Evolutionary conservation across 116 monocot genomes (phyloP), one percentile per base, ranked within the genome.

Genomic region (Phalaenopsis hybrid): DNA sequence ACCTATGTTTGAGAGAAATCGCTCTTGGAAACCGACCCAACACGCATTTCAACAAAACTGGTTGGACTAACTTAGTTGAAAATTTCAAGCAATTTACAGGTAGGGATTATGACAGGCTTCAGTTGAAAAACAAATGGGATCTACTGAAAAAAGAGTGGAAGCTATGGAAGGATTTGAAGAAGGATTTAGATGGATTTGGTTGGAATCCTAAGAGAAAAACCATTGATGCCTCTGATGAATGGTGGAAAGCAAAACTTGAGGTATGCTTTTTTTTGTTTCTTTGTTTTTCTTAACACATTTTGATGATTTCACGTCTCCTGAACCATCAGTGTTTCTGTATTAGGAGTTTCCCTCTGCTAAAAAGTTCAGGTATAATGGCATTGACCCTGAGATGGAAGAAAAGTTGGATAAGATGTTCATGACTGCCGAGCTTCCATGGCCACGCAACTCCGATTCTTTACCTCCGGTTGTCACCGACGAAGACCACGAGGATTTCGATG

Each of bases 121-220:
- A 78, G 20, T 78, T 78, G 78, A 78, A 78, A 33, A 78, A 78
- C 31, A 78, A 78, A 55, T 78, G 78, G 78, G 78, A 78, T 78
- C 55, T 13, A 28, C 31, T 78, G 15, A 78, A 78, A 31, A 57
- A 57, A 55, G 78, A 78, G 15, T 78, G 78, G 78, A 78, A 78
- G 51, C n/a, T 78, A 33, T 78, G 78, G 78, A 78, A 78, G 78
- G 55, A 78, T 11, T 78, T 78, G 52, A 78, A 78, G 52, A 57
- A 57, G 34, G 57, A 17, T 52, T 52, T 3, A 4, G 16, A 13
- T 31, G 78, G 57, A 20, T 57, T 34, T 55, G 78, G 55, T 33
- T 78, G 78, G 78, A 57, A 55, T 55, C 11, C 78, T 12, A 57
- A 52, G 50, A 55, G 55, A 55, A 78, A 78, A 25, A 78, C 78